Percentiles rank a stretch among this genome's conserved stretches.
These are phyloP conservation scores for Sporobolomyces roseus DNA, from an alignment of 768 basidiomycete species.

Conservation along the genomic window DNA sequence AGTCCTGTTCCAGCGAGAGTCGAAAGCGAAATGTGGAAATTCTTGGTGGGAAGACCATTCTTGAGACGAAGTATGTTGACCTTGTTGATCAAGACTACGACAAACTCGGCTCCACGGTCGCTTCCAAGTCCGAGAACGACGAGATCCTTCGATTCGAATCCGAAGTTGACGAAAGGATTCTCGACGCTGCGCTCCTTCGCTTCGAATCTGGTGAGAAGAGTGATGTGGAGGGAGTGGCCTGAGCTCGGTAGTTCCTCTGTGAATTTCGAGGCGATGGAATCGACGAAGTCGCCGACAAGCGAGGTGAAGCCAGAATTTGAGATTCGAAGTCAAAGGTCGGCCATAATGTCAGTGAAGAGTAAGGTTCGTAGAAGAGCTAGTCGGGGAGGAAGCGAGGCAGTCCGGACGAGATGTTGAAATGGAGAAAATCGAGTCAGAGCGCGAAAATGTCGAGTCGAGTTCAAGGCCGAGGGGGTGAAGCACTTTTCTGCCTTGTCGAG, in stretches of 20 bases:
- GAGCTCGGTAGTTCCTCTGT: neutral
- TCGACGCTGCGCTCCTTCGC: neutral
- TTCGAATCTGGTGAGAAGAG: conserved; percentile 34
- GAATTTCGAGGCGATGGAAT: neutral
- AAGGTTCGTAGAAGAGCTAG: no score
- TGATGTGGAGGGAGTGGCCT: conserved; percentile 15
- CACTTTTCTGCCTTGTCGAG: no score
- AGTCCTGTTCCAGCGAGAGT: conserved; percentile 47
- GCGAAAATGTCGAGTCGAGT: no score
- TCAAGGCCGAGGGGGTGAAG: no score
- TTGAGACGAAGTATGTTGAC: conserved; percentile 57
- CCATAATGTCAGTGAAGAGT: neutral
- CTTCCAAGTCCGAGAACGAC: conserved; percentile 3
- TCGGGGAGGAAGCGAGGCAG: no score
- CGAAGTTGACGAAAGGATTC: neutral
- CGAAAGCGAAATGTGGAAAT: conserved; percentile 60
- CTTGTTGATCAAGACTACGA: conserved; percentile 59
- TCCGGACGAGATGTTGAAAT: no score
- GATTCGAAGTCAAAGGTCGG: conserved; percentile 45
- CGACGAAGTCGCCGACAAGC: conserved; percentile 49
- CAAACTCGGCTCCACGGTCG: conserved; percentile 48
- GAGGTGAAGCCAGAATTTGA: conserved; percentile 59
- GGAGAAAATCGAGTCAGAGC: neutral
- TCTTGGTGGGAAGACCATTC: conserved; percentile 55
- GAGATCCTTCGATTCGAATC: neutral